Evolutionary conservation across 2,329 filamentous ascomycete species (phyloP).

Genomic region (Tricladium varicosporioides): DNA sequence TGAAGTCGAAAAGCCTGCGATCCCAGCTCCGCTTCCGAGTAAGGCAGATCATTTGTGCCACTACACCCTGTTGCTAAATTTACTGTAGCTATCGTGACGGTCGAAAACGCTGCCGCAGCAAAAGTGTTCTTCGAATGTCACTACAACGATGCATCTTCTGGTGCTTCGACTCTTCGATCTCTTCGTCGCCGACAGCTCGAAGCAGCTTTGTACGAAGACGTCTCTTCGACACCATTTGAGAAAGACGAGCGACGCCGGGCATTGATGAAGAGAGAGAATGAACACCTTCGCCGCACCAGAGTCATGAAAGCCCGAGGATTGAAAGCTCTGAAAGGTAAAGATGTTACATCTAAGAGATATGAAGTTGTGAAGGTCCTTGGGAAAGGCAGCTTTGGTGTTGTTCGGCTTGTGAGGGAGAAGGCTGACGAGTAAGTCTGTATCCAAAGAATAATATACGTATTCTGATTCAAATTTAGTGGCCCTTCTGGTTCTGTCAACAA

Average conservation of each 20-base stretch:
- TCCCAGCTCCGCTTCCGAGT: constrained; percentile 30
- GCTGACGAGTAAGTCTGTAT: constrained; percentile 21
- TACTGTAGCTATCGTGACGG: constrained; percentile 47
- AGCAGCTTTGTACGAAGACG: constrained; percentile 54
- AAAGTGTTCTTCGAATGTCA: constrained; percentile 86
- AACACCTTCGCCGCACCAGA: constrained; percentile 71
- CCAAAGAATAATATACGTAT: background rate
- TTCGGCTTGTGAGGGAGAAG: constrained; percentile 77
- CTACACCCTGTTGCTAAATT: background rate
- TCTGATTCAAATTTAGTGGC: constrained; percentile 1
- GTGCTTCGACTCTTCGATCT: constrained; percentile 54
- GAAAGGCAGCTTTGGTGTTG: constrained; percentile 92
- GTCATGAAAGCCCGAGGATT: constrained; percentile 62
- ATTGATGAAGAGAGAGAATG: constrained; percentile 67
- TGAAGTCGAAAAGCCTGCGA: constrained; percentile 24
- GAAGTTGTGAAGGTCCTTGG: constrained; percentile 80
- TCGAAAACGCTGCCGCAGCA: constrained; percentile 75
- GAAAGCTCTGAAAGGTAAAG: constrained; percentile 37
- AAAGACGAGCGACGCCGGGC: constrained; percentile 50
- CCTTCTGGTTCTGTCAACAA: constrained; percentile 16
- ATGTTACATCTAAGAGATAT: constrained; percentile 63
- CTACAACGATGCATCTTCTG: constrained; percentile 67
- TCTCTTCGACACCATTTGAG: constrained; percentile 44
- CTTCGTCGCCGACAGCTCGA: constrained; percentile 63
- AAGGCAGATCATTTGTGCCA: constrained; percentile 3